Evolutionary conservation across 768 basidiomycete species (phyloP).

Genomic region (Amanita polypyramis): DNA sequence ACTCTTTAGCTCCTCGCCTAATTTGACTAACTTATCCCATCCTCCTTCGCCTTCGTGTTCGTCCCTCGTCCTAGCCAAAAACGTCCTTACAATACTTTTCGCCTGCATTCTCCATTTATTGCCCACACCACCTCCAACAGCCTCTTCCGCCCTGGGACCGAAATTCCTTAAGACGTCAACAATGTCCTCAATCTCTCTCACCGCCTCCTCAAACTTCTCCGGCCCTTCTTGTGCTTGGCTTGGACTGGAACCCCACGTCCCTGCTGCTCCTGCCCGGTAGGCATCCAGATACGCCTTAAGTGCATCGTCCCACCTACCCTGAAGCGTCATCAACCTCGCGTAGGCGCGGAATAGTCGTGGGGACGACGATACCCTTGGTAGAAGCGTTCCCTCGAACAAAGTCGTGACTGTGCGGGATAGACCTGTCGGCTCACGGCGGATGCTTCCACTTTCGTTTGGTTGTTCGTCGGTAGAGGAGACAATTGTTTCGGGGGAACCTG

Average conservation of each 20-base stretch:
- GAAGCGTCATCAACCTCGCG: conserved; percentile 70
- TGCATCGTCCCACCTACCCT: conserved; percentile 63
- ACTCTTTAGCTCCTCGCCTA: conserved; percentile 42
- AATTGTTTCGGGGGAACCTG: conserved; percentile 26
- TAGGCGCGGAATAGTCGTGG: conserved; percentile 76
- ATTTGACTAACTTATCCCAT: conserved; percentile 56
- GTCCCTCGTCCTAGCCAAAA: conserved; percentile 73
- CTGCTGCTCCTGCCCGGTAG: conserved; percentile 64
- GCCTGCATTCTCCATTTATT: conserved; percentile 22
- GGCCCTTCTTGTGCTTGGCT: conserved; percentile 9
- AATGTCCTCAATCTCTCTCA: conserved; percentile 71
- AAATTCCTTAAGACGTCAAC: conserved; percentile 78
- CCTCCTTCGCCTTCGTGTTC: conserved; percentile 84
- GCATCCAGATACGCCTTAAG: conserved; percentile 78
- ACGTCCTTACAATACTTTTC: conserved; percentile 78
- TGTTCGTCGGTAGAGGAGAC: conserved; percentile 7
- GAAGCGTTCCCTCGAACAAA: conserved; percentile 68
- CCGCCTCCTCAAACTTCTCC: conserved; percentile 63
- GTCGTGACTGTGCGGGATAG: conserved; percentile 56
- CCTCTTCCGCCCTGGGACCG: conserved; percentile 49
- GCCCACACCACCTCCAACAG: conserved; percentile 23
- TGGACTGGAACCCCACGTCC: conserved; percentile 9
- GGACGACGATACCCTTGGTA: conserved; percentile 66
- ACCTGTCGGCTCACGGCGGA: conserved; percentile 37
- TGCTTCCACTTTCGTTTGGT: conserved; percentile 8